Base-by-base conservation (phyloP, 345 rosid genomes). In the Psidium friedrichsthalianum region DNA sequence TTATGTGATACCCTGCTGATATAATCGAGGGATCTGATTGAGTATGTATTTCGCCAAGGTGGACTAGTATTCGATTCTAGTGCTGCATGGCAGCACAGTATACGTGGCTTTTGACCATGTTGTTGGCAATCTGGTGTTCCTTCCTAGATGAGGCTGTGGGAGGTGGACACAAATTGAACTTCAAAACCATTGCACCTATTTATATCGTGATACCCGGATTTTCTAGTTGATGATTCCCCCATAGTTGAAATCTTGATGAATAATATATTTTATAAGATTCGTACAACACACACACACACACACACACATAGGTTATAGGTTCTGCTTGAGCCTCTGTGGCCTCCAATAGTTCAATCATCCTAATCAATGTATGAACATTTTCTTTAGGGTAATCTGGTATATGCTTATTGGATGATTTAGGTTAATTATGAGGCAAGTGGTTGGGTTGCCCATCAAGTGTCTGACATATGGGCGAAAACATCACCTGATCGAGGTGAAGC, bases 391-490 rank as follows among this genome's bases (percentile, higher is more conserved):
- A 56, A 22, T 55, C 13, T 89, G 53, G 74, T 36, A 25, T 11
- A 24, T 53, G 56, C 83, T 74, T 86, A 5, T 55, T 32, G 76
- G 24, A 83, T 86, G 80, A 22, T 53, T 82, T 32, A 97, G 99
- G 95, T 96, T 87, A 97, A 96, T 91, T 97, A 97, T 82, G 93
- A 89, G 87, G 93, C 95, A 82, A 92, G 89, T 56, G 99, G 99
- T 61, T 97, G 99, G 99, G 97, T 96, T 87, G 89, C 88, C 74
- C 99, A 97, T 93, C 98, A 95, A 87, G 95, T 93, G 74, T 86
- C 96, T 83, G 99, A 97, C 87, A 86, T 96, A 86, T 97, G 99
- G 99, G 98, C 98, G 21, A 97, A 96, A 90, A 90, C 99, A 84
- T 97, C 99, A 80, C 96, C 95, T 25, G 98, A 92, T 92, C 88